Percentiles rank a stretch among this genome's conserved stretches.
phyloP scores from a whole-genome alignment of 2,329 filamentous ascomycete species.

The Setomelanomma holmii region DNA sequence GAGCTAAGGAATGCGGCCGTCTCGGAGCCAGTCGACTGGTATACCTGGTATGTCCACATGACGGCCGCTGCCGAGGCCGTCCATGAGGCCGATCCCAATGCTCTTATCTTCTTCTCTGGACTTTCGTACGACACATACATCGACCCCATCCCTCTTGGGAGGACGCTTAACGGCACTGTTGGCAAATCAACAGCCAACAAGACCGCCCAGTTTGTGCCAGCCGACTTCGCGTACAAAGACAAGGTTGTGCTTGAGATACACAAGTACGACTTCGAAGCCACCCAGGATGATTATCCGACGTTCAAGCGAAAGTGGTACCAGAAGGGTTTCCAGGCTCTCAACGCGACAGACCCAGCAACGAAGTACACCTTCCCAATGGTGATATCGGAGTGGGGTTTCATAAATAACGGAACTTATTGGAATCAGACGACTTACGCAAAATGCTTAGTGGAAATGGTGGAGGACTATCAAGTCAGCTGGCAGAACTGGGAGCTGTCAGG shows the following conservation, averaged over 20 bases:
- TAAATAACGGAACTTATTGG: constrained; percentile 41
- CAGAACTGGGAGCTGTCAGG: constrained; percentile 42
- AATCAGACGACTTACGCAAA: constrained; percentile 43
- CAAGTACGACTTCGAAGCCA: constrained; percentile 45
- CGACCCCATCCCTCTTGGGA: constrained; percentile 42
- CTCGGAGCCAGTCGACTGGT: constrained; percentile 44
- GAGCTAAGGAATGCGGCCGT: constrained; percentile 33
- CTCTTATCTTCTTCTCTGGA: constrained; percentile 44
- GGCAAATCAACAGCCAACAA: constrained; percentile 34
- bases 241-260: constrained; percentile 45
- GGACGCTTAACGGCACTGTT: constrained; percentile 37
- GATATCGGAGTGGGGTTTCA: constrained; percentile 44
- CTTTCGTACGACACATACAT: constrained; percentile 43
- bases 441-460: constrained; percentile 42
- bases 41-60: constrained; percentile 46
- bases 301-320: constrained; percentile 46
- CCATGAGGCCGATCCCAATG: constrained; percentile 32
- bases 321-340: constrained; percentile 41
- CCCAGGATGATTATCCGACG: constrained; percentile 36
- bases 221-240: constrained; percentile 33
- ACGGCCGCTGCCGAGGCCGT: constrained; percentile 40
- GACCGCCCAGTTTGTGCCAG: constrained; percentile 35
- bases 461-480: constrained; percentile 40
- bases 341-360: constrained; percentile 34
- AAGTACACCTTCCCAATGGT: constrained; percentile 42